Evolutionary conservation across 2,329 filamentous ascomycete species (phyloP).

Genomic region (Penicillium sp.): DNA sequence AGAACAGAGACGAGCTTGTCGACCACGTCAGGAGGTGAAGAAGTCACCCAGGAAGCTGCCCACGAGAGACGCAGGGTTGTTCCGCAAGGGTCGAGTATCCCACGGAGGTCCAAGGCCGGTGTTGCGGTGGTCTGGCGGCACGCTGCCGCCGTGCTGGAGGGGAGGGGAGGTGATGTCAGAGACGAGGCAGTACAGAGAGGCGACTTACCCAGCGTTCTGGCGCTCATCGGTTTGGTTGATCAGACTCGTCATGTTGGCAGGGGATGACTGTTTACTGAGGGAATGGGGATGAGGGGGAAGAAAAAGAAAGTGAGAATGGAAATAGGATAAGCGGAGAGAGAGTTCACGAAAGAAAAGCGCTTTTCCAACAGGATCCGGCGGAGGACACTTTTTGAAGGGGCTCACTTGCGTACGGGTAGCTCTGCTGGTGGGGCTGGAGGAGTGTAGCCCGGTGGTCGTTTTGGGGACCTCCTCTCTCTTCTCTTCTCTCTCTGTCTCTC

Average conservation of each 20-base stretch:
- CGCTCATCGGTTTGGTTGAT: conserved; percentile 47
- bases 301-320: conserved; percentile 10
- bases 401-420: conserved; percentile 13
- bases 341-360: conserved; percentile 20
- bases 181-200: conserved; percentile 13
- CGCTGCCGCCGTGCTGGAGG: conserved; percentile 17
- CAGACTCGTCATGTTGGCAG: conserved; percentile 45
- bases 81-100: not conserved
- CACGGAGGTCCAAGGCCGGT: not conserved
- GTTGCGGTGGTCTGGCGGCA: conserved; percentile 8
- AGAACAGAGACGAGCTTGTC: not conserved
- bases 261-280: conserved; percentile 8
- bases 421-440: conserved; percentile 18
- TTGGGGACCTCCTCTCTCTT: not conserved
- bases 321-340: conserved; percentile 8
- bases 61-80: no score
- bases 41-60: not conserved
- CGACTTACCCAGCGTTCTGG: conserved; percentile 49
- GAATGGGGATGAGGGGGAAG: conserved; percentile 7
- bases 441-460: conserved; percentile 3
- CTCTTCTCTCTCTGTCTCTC: no score
- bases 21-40: not conserved
- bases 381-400: conserved; percentile 29
- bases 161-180: conserved; percentile 36
- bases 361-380: conserved; percentile 25